Evolutionary conservation across 768 basidiomycete species (phyloP), one percentile per base, ranked within the genome.

Genomic region (Mrakia frigida): DNA sequence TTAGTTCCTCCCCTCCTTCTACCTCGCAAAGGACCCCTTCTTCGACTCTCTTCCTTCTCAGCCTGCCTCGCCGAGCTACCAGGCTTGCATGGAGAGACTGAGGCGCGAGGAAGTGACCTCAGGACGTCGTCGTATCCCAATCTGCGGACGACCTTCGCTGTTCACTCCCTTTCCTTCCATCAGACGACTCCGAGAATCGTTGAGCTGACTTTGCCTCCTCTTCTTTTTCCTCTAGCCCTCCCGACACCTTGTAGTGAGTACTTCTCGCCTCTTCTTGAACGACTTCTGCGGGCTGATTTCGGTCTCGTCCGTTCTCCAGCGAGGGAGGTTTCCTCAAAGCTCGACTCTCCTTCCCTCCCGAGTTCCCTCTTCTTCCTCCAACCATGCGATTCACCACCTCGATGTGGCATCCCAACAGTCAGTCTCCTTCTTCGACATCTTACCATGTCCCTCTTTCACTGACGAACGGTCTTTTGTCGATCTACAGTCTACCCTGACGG

Each of bases 301-400:
- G 31, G 25, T 39, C 31, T 37, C 21, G 4, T 52, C 31, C 67
- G 77, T 33, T n/a, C 79, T 76, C 76, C 82, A 94, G 93, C 82
- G 96, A 99, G 85, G 97, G 96, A 77, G 97, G 93, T 11, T 92
- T 98, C 84, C 91, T 96, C 85, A 94, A 93, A 85, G 94, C 94
- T 25, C 87, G 91, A 73, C 84, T 98, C 75, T 87, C 90, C 7
- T 98, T 99, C 84, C 96, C 95, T 11, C 86, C 88, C 13, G 93
- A 98, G 83, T 98, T 90, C 82, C 96, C 96, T 37, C 84, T 96
- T 73, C 86, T 90, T 68, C 95, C 95, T 11, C 96, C 97, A 52
- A 95, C 93, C 89, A 92, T 98, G 92, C 81, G 81, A 43, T 86
- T 86, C 77, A 78, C 82, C 21, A 83, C 85, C 21, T 81, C 84